A percentile compares a stretch with the other conserved stretches of the same genome.
These are phyloP conservation scores for Rhizopogon sp. DNA, from an alignment of 768 basidiomycete genomes.

Conservation along the genomic window DNA sequence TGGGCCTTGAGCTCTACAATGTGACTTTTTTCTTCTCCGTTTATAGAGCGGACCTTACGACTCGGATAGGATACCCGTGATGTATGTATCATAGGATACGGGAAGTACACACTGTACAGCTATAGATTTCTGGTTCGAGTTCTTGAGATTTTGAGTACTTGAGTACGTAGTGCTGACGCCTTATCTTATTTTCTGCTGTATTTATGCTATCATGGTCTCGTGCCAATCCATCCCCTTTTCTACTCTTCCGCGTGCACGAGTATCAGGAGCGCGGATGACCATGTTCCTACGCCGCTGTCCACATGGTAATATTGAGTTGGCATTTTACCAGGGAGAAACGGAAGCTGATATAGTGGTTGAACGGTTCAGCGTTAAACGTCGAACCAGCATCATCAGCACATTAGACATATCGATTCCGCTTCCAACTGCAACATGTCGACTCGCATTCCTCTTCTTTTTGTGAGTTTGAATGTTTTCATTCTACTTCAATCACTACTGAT, in stretches of 20 bases:
- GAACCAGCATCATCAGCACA: background rate
- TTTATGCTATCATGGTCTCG: background rate
- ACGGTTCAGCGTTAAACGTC: background rate
- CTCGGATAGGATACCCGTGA: background rate
- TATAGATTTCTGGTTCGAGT: too few relatives aligned
- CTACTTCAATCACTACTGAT: background rate
- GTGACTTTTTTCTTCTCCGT: background rate
- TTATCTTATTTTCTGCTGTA: background rate
- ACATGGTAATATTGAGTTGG: too few relatives aligned
- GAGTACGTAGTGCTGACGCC: background rate
- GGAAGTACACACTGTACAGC: background rate
- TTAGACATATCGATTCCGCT: background rate
- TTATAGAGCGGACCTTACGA: background rate
- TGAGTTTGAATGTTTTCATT: background rate
- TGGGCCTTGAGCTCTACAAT: background rate
- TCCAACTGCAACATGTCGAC: conserved; percentile 1
- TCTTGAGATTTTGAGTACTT: too few relatives aligned
- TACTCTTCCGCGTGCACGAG: background rate
- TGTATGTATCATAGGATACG: background rate
- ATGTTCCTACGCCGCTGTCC: background rate
- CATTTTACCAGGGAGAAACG: background rate
- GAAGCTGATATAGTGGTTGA: background rate
- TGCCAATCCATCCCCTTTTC: too few relatives aligned
- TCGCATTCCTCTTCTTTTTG: conserved; percentile 6
- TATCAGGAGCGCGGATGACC: background rate